Conservation (phyloP, 192 early-diverging fungal genomes). For the Spizellomyces sp. region DNA sequence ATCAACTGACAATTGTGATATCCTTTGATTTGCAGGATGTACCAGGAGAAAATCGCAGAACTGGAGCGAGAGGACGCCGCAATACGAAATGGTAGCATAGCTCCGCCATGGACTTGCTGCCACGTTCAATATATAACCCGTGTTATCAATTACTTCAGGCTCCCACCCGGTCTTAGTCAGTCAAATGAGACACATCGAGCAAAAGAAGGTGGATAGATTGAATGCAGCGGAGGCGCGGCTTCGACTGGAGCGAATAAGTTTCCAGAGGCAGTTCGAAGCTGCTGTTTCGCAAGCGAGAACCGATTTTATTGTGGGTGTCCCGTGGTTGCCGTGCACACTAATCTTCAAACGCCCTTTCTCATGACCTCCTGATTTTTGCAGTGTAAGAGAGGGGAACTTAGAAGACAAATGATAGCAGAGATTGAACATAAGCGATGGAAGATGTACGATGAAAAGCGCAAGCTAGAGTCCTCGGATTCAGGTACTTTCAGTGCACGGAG, state of each 20-base stretch:
- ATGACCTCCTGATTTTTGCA: background rate
- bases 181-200: slow-evolving; percentile 23
- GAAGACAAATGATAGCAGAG: slow-evolving; percentile 17
- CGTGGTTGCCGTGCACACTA: background rate
- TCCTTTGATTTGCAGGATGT: slow-evolving; percentile 20
- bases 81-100: slow-evolving; percentile 13
- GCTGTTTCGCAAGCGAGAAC: slow-evolving; percentile 20
- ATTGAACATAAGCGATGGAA: slow-evolving; percentile 29
- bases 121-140: background rate
- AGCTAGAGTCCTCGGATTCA: slow-evolving; percentile 2
- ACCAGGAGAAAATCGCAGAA: slow-evolving; percentile 26
- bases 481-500: background rate
- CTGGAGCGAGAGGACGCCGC: slow-evolving; percentile 19
- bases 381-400: slow-evolving; percentile 21
- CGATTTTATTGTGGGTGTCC: slow-evolving; percentile 28
- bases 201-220: slow-evolving; percentile 15
- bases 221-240: slow-evolving; percentile 16
- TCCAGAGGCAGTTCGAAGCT: slow-evolving; percentile 21
- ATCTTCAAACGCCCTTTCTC: background rate
- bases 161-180: slow-evolving; percentile 13
- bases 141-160: background rate
- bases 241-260: slow-evolving; percentile 7
- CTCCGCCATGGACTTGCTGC: background rate
- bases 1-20: background rate
- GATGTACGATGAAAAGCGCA: slow-evolving; percentile 27